Base-by-base conservation (phyloP, 345 rosid species). In the Sisymbrium irio region DNA sequence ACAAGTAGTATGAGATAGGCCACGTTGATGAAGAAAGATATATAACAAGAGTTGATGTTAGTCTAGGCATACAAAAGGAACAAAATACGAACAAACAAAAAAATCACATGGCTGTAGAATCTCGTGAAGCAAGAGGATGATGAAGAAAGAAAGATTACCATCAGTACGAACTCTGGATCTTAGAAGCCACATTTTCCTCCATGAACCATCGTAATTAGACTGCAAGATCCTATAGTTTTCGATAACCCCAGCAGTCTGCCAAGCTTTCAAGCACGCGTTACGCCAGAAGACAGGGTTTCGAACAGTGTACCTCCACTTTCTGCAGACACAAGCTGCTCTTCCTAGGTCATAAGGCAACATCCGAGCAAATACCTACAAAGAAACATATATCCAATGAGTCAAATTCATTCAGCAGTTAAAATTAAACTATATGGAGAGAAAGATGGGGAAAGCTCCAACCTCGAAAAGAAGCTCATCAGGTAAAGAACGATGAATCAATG, bases 121-220 rank as follows among this genome's bases (percentile, higher is more conserved):
- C 5, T 49, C 3, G 7, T 36, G 40, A 59, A 10, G 60, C 13
- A 7, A 46, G 67, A 20, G 17, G 62, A 56, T 1, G 10, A 14
- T 20, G 13, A 6, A 62, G 3, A 14, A n/a, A n/a, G 3, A 67
- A 55, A 64, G 35, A 72, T 72, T 78, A 89, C 98, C 98, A 87
- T 94, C 97, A 33, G 88, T 83, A n/a, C 98, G 93, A 63, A 91
- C 83, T 78, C 97, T 83, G 57, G 98, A 93, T 78, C 98, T 88
- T 36, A 79, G 78, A 65, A 94, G 91, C 98, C 98, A 91, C 98
- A 94, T 94, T 82, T 91, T 94, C 80, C 93, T 89, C 98, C 97
- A 94, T 9, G 98, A 94, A 51, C 97, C 93, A 65, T 86, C 90
- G 63, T 88, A 88, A 25, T 77, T 87, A 42, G 87, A 85, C 82